Evolutionary conservation across 2,329 filamentous ascomycete species (phyloP).

Genomic region (Venturia oleaginea): DNA sequence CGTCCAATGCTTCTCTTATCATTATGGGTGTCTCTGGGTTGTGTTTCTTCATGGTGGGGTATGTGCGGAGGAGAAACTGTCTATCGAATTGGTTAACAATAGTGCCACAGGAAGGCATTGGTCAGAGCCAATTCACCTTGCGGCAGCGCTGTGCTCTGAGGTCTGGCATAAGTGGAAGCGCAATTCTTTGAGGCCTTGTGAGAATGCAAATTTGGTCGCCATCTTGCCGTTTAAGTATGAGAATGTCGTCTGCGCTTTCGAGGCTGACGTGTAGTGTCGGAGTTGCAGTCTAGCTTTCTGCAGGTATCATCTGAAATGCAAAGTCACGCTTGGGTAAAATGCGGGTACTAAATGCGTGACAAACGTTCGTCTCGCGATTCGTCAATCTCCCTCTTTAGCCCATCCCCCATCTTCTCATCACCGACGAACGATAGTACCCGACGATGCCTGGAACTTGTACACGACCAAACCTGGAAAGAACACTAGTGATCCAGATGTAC

Average conservation of each 20-base stretch:
- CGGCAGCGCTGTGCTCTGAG: constrained; percentile 78
- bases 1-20: constrained; percentile 82
- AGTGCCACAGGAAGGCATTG: background rate
- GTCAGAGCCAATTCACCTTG: constrained; percentile 51
- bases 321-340: background rate
- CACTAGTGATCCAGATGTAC: too few species aligned
- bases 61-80: constrained; percentile 80
- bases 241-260: background rate
- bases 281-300: background rate
- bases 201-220: constrained; percentile 90
- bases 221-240: constrained; percentile 47
- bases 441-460: too few species aligned
- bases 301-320: background rate
- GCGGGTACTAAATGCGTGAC: background rate
- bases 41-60: constrained; percentile 99
- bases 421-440: too few species aligned
- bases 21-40: constrained; percentile 92
- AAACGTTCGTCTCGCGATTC: too few species aligned
- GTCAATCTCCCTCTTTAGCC: too few species aligned
- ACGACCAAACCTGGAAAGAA: too few species aligned
- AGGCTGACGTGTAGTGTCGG: background rate
- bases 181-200: constrained; percentile 82
- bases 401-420: too few species aligned
- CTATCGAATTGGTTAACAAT: constrained; percentile 38
- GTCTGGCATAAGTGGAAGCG: constrained; percentile 97